These are phyloP conservation scores for Plenodomus biglobosus DNA, from an alignment of 2,329 filamentous ascomycete genomes.

Conservation along the genomic window DNA sequence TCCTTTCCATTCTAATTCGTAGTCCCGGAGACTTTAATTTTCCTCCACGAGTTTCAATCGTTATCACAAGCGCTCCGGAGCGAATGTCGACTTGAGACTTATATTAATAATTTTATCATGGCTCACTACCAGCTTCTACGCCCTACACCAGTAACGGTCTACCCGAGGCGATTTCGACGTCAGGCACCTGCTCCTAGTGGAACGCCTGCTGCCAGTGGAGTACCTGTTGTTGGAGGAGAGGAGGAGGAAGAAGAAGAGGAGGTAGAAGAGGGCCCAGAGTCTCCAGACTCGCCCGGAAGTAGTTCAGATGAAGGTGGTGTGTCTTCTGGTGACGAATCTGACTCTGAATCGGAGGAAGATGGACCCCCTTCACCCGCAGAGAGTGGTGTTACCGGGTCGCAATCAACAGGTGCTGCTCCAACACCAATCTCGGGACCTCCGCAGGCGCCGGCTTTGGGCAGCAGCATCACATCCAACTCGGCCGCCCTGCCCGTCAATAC, in stretches of 20 bases:
- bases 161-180: conserved; percentile 18
- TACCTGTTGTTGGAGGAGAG: conserved; percentile 4
- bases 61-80: conserved; percentile 8
- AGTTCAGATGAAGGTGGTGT: conserved; percentile 12
- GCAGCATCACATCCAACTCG: not conserved
- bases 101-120: conserved; percentile 19
- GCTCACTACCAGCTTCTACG: conserved; percentile 30
- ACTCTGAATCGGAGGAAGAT: not conserved
- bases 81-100: conserved; percentile 12
- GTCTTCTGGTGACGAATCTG: not conserved
- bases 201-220: conserved; percentile 9
- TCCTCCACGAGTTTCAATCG: conserved; percentile 2
- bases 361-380: conserved; percentile 14
- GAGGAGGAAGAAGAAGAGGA: conserved; percentile 6
- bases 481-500: not conserved
- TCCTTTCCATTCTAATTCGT: conserved; percentile 24
- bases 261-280: conserved; percentile 20
- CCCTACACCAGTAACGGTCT: conserved; percentile 29
- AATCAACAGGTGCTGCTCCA: not conserved
- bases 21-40: conserved; percentile 33
- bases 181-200: conserved; percentile 19
- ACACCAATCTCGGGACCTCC: not conserved
- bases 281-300: conserved; percentile 26
- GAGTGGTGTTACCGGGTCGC: conserved; percentile 1
- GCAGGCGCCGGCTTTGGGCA: not conserved